These are phyloP conservation scores for Lepidium aucheri DNA, from an alignment of 345 rosid genomes.

Conservation along the genomic window DNA sequence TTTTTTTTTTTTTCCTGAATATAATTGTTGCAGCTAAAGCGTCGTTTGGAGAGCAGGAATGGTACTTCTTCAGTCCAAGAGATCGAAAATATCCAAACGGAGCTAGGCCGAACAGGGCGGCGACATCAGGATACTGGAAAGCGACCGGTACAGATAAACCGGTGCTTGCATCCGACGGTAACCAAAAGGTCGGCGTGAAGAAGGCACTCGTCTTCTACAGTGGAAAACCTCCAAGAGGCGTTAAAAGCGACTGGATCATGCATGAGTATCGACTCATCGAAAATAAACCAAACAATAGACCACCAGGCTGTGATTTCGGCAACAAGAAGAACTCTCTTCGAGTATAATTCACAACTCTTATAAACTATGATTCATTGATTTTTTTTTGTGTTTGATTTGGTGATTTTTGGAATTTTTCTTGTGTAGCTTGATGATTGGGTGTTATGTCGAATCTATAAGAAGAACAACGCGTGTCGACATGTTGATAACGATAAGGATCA, in stretches of 20 bases:
- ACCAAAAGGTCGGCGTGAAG: conserved; percentile 84
- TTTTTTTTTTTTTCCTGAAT: not conserved
- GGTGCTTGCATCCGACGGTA: conserved; percentile 50
- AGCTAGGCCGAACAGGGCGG: conserved; percentile 94
- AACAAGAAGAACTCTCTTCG: conserved; percentile 78
- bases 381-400: not conserved
- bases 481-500: conserved; percentile 27
- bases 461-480: conserved; percentile 45
- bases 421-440: conserved; percentile 96
- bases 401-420: not conserved
- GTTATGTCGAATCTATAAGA: conserved; percentile 87
- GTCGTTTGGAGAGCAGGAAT: conserved; percentile 92
- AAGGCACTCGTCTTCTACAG: conserved; percentile 92
- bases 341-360: not conserved
- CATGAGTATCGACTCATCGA: conserved; percentile 88
- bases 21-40: conserved; percentile 51
- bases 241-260: conserved; percentile 98
- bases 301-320: conserved; percentile 45
- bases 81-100: conserved; percentile 97
- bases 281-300: conserved; percentile 58
- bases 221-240: conserved; percentile 95
- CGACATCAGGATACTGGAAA: conserved; percentile 99
- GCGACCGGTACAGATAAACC: conserved; percentile 99
- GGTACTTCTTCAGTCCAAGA: conserved; percentile 96
- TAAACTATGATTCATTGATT: conserved; percentile 4